Conservation (phyloP, 108 stramenopile genomes). For the Schizochytrium sp. region DNA sequence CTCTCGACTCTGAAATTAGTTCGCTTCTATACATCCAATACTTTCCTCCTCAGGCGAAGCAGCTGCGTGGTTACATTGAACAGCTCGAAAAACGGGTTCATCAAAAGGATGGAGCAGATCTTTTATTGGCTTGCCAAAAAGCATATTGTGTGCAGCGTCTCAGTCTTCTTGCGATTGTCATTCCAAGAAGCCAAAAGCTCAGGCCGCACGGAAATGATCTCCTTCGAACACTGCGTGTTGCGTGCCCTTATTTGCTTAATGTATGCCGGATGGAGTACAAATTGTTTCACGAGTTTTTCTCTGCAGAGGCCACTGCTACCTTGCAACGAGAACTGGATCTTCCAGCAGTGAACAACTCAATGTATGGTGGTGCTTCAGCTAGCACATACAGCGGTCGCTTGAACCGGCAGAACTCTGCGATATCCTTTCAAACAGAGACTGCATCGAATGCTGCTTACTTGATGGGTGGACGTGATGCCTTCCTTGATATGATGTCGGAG, state of each 20-base stretch:
- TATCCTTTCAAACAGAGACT: background rate
- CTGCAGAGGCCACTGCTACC: background rate
- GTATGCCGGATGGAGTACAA: constrained; percentile 40
- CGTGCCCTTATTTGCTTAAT: constrained; percentile 42
- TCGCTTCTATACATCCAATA: constrained; percentile 40
- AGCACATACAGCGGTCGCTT: background rate
- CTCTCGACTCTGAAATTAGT: constrained; percentile 39
- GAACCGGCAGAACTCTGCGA: background rate
- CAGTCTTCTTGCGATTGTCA: background rate
- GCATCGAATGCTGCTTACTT: background rate
- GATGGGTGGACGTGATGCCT: background rate
- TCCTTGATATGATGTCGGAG: constrained; percentile 46
- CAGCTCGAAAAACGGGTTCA: constrained; percentile 56
- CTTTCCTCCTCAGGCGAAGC: constrained; percentile 9
- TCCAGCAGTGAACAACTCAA: background rate
- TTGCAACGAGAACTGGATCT: background rate
- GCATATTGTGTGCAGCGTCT: constrained; percentile 31
- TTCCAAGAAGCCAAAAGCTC: background rate
- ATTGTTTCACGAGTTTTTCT: constrained; percentile 58
- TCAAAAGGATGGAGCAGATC: constrained; percentile 54
- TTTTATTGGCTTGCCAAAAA: constrained; percentile 23
- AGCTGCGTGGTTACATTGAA: constrained; percentile 11
- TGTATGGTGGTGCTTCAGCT: background rate
- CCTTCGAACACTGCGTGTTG: constrained; percentile 35
- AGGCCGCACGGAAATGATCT: constrained; percentile 38